Percentiles rank a stretch among this genome's conserved stretches.
phyloP scores from a whole-genome alignment of 768 basidiomycete species.

The Cyclocybe aegerita region DNA sequence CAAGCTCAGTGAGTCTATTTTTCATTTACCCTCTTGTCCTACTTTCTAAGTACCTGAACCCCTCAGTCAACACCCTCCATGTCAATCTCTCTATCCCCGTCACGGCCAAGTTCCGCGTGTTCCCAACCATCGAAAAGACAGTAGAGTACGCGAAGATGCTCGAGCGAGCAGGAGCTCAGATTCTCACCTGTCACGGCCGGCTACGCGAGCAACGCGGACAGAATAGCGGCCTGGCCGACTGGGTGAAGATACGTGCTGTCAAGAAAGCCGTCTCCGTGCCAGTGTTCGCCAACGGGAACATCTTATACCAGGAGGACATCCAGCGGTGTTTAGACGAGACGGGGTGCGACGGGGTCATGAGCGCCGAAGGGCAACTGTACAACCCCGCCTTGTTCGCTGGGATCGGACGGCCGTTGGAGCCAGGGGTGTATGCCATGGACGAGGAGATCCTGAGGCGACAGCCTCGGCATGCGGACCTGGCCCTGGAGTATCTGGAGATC shows the following conservation, averaged over 20 bases:
- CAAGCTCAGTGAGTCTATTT: constrained; percentile 57
- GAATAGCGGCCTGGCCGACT: constrained; percentile 81
- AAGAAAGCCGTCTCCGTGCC: constrained; percentile 88
- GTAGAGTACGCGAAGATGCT: constrained; percentile 96
- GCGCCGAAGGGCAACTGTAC: constrained; percentile 92
- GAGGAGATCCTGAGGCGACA: constrained; percentile 43
- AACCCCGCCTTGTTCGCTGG: constrained; percentile 79
- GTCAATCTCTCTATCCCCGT: constrained; percentile 85
- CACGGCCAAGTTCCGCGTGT: constrained; percentile 94
- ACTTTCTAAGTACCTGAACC: background rate
- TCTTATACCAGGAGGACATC: constrained; percentile 86
- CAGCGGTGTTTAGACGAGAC: constrained; percentile 77
- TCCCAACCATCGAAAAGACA: constrained; percentile 81
- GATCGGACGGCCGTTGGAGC: constrained; percentile 20
- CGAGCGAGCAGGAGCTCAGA: constrained; percentile 92
- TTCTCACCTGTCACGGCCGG: constrained; percentile 92
- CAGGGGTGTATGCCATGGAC: constrained; percentile 25
- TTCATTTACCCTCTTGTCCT: background rate
- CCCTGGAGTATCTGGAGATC: constrained; percentile 84
- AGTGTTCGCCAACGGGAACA: constrained; percentile 96
- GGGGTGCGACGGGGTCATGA: constrained; percentile 92
- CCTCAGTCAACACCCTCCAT: constrained; percentile 82
- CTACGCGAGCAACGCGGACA: constrained; percentile 91
- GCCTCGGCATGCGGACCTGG: constrained; percentile 62
- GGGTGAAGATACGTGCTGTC: constrained; percentile 87